phyloP scores from a whole-genome alignment of 2,329 filamentous ascomycete species.

The Fusarium nodosum region DNA sequence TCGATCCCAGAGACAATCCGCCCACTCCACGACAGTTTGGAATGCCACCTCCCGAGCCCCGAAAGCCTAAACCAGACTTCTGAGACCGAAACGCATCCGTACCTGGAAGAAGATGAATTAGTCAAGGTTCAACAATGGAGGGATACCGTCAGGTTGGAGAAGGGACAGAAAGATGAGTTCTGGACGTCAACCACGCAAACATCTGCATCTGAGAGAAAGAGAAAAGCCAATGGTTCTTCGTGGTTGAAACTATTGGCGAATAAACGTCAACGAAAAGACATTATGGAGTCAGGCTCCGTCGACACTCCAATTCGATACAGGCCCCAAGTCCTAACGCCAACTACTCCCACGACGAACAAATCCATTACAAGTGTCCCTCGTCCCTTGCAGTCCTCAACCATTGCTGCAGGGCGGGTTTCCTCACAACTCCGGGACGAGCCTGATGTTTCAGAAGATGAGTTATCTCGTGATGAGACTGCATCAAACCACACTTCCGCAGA shows the following conservation, averaged over 20 bases:
- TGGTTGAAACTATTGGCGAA: constrained; percentile 53
- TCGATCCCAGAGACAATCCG: constrained; percentile 39
- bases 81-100: constrained; percentile 49
- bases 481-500: constrained; percentile 43
- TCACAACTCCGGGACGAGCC: not conserved
- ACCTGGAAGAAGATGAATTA: constrained; percentile 52
- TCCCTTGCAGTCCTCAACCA: constrained; percentile 33
- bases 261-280: constrained; percentile 50
- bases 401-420: constrained; percentile 9
- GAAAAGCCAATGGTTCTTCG: constrained; percentile 48
- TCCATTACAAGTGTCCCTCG: constrained; percentile 44
- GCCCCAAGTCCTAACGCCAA: constrained; percentile 9
- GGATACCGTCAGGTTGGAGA: constrained; percentile 34
- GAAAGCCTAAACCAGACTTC: constrained; percentile 57
- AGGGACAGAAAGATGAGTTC: constrained; percentile 36
- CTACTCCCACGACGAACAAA: constrained; percentile 12
- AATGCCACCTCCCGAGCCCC: constrained; percentile 60
- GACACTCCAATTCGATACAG: constrained; percentile 40
- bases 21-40: constrained; percentile 41
- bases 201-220: constrained; percentile 42
- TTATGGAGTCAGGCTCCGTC: constrained; percentile 41
- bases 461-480: constrained; percentile 25
- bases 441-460: constrained; percentile 33
- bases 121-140: constrained; percentile 54
- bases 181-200: constrained; percentile 42